Conservation (phyloP, 139 green algal species). For the Chlamydomonas sp. region DNA sequence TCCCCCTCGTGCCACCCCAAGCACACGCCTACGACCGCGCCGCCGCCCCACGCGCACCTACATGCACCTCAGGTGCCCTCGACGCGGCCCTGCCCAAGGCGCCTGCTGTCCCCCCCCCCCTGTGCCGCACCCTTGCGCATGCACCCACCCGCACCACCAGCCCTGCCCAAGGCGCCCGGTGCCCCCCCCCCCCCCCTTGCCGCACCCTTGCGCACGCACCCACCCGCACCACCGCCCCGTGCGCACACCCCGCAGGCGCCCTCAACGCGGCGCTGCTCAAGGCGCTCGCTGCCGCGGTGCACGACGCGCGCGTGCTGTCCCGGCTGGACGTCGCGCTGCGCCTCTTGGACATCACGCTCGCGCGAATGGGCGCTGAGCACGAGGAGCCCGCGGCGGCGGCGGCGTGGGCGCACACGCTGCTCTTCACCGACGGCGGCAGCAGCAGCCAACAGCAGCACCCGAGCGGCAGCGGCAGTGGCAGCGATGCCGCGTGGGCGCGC, state of each 20-base stretch:
- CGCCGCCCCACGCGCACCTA: too few species aligned
- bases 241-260: not conserved
- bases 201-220: too few species aligned
- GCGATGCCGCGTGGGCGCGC: not conserved
- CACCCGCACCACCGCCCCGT: too few species aligned
- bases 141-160: too few species aligned
- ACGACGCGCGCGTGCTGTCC: not conserved
- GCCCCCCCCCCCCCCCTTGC: too few species aligned
- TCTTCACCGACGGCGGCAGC: not conserved
- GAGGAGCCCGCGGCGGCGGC: not conserved
- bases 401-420: conserved; percentile 2
- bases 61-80: conserved; percentile 4
- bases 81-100: conserved; percentile 2
- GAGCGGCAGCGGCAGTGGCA: not conserved
- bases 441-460: not conserved
- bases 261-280: conserved; percentile 3
- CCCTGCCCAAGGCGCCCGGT: too few species aligned
- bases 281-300: not conserved
- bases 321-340: not conserved
- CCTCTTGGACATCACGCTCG: conserved; percentile 3
- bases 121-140: too few species aligned
- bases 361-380: not conserved
- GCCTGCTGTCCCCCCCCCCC: not conserved
- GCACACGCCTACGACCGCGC: too few species aligned
- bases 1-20: too few species aligned